These are phyloP conservation scores for Scedosporium boydii DNA, from an alignment of 2,329 filamentous ascomycete species.

Conservation along the genomic window DNA sequence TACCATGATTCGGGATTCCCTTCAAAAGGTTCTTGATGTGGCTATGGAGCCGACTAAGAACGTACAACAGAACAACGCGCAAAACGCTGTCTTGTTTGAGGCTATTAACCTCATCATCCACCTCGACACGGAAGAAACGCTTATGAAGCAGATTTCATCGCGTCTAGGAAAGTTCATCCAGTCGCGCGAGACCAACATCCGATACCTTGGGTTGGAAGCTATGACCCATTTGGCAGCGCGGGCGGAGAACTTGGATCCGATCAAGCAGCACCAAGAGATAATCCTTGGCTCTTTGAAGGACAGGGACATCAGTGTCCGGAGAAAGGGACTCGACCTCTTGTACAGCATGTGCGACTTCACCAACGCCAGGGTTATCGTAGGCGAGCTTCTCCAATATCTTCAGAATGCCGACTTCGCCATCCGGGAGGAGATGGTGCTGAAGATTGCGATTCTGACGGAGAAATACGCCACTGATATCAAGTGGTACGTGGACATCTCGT, in stretches of 20 bases:
- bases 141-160: constrained; percentile 94
- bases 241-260: constrained; percentile 88
- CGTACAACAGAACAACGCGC: constrained; percentile 97
- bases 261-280: constrained; percentile 95
- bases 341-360: constrained; percentile 99
- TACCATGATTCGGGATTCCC: constrained; percentile 80
- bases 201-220: constrained; percentile 89
- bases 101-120: constrained; percentile 98
- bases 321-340: constrained; percentile 88
- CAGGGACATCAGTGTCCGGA: constrained; percentile 89
- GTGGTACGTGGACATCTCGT: constrained; percentile 98
- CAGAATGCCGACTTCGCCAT: constrained; percentile 97
- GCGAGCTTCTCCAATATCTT: constrained; percentile 85
- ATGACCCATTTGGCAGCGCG: constrained; percentile 97
- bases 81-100: constrained; percentile 96
- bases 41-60: constrained; percentile 95
- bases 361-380: constrained; percentile 90
- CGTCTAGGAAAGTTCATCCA: constrained; percentile 92
- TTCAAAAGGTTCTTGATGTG: constrained; percentile 83
- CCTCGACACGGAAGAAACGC: constrained; percentile 82
- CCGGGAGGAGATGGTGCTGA: constrained; percentile 97
- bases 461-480: constrained; percentile 98
- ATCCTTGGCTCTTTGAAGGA: constrained; percentile 92
- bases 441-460: constrained; percentile 95
- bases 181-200: constrained; percentile 92